These are phyloP conservation scores for Phaffomyces opuntiae DNA, from an alignment of 805 yeast species.

Conservation along the genomic window DNA sequence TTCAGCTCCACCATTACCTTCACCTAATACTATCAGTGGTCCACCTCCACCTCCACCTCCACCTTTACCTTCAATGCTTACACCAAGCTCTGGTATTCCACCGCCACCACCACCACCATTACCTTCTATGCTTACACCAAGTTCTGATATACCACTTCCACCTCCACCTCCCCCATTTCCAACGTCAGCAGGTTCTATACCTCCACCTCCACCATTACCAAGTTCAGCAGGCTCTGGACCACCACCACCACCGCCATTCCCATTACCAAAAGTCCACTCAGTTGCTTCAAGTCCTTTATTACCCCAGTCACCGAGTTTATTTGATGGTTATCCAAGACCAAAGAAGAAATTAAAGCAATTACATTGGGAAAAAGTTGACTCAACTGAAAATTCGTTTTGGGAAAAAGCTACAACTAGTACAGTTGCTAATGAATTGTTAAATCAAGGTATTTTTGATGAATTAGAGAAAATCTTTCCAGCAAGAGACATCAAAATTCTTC, in stretches of 20 bases:
- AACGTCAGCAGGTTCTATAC: conserved; percentile 19
- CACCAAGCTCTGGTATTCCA: conserved; percentile 13
- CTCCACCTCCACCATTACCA: conserved; percentile 22
- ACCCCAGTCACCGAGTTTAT: conserved; percentile 10
- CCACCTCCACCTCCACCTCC: conserved; percentile 21
- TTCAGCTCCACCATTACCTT: not conserved
- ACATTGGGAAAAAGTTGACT: conserved; percentile 94
- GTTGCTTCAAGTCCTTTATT: conserved; percentile 14
- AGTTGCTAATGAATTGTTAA: conserved; percentile 51
- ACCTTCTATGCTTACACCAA: conserved; percentile 13
- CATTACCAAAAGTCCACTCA: conserved; percentile 12
- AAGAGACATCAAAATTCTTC: conserved; percentile 47
- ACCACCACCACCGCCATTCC: conserved; percentile 22
- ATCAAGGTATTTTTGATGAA: conserved; percentile 75
- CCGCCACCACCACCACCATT: conserved; percentile 22
- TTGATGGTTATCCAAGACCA: conserved; percentile 11
- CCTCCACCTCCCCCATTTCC: conserved; percentile 29
- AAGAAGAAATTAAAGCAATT: conserved; percentile 74
- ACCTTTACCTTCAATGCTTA: conserved; percentile 23
- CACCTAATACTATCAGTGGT: conserved; percentile 21
- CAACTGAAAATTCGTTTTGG: conserved; percentile 86
- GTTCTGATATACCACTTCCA: conserved; percentile 23
- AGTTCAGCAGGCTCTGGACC: conserved; percentile 18
- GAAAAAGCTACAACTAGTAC: conserved; percentile 49
- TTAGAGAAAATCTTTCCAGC: conserved; percentile 87